phyloP scores from a whole-genome alignment of 495 filamentous ascomycete genomes.

The Aspergillus ostianus region DNA sequence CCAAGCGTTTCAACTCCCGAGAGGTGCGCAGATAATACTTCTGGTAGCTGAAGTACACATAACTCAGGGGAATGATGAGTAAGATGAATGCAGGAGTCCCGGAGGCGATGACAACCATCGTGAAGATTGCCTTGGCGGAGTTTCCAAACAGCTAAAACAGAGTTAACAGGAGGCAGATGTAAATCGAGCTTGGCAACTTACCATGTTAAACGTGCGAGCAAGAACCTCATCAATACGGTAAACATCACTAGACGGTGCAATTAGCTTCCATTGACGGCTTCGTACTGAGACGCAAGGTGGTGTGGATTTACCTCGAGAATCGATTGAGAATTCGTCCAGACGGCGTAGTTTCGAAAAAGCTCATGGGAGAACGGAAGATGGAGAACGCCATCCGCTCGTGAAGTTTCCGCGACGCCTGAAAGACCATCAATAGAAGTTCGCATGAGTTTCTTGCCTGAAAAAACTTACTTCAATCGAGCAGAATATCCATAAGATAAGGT shows the following conservation, averaged over 20 bases:
- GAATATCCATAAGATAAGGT: conserved; percentile 96
- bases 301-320: conserved; percentile 72
- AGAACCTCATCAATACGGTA: conserved; percentile 95
- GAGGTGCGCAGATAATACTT: conserved; percentile 96
- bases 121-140: conserved; percentile 78
- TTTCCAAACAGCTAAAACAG: conserved; percentile 77
- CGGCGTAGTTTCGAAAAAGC: conserved; percentile 98
- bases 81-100: conserved; percentile 79
- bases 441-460: not conserved
- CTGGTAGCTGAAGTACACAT: conserved; percentile 89
- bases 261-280: not conserved
- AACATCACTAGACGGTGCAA: conserved; percentile 63
- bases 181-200: conserved; percentile 24
- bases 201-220: conserved; percentile 87
- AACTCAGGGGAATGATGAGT: conserved; percentile 76
- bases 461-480: conserved; percentile 85
- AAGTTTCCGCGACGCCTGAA: conserved; percentile 83
- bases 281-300: not conserved
- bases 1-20: conserved; percentile 91
- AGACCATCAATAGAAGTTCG: conserved; percentile 11
- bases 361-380: conserved; percentile 98
- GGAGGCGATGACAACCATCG: conserved; percentile 77
- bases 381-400: conserved; percentile 98
- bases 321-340: conserved; percentile 94
- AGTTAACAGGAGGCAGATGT: conserved; percentile 20